Evolutionary conservation across 2,329 filamentous ascomycete species (phyloP), one percentile per base, ranked within the genome.

Genomic region (Nigrospora sphaerica): DNA sequence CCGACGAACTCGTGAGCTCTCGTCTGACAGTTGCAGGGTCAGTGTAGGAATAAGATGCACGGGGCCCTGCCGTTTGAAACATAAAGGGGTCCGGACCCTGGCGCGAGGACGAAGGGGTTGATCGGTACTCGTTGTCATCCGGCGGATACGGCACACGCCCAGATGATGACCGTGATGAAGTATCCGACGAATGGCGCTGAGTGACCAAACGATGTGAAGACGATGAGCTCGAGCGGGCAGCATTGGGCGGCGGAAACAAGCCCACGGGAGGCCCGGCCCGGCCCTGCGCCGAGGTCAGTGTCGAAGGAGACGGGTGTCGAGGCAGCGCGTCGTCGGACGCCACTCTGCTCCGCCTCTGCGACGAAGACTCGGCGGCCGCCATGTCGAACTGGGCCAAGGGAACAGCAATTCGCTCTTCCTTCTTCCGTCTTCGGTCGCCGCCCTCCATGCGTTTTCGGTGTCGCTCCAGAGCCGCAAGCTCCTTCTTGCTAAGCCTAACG

Each of bases 391-490:
- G 71, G 6, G 76, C 70, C 14, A 81, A 62, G 1, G 78, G 76
- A 19, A 81, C 66, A 6, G 77, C 69, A 39, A 78, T 66, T 19
- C 77, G 71, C 46, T 74, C 66, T 45, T 73, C 68, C 53, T 67
- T 63, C 45, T 62, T 62, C 55, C 64, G 65, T 57, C 61, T 71
- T 53, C 63, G 58, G 18, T 65, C 63, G 44, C 59, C 59, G 23
- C 60, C 70, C 54, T 76, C 71, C 56, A 81, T 69, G 48, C 83
- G 79, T 62, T 81, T 79, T 51, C 78, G 70, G 57, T 77, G 74
- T 52, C 82, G 79, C 61, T 92, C 85, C 55, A 95, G 74, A 40
- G 89, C 90, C 51, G 84, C 85, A 56, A 95, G 72, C 64, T 96
- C 91, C 45, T 86, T 81, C 58, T 83, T 79, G 55, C 78, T 89